Evolutionary conservation across 768 basidiomycete genomes (phyloP), one percentile per base, ranked within the genome.

Genomic region (Crucibulum laeve): DNA sequence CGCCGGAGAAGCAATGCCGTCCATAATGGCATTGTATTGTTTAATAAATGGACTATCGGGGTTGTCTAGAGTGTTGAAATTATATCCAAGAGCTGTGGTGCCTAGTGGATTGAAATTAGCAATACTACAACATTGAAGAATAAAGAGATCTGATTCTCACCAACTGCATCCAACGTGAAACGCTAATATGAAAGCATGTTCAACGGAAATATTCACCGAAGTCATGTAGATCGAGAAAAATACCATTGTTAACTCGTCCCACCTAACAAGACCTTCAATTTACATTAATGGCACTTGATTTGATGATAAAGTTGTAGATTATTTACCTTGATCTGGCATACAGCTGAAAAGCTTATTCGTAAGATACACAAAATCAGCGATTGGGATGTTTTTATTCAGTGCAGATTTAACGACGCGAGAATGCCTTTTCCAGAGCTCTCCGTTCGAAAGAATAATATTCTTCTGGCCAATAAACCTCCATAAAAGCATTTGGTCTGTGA

Each of bases 361-460:
- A 7, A 30, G n/a, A 7, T 30, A n/a, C 7, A n/a, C 43, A 43
- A 60, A 61, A 5, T 47, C 37, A 6, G 55, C 51, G 25, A 61
- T 44, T 5, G 60, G 60, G 13, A 53, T 43, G 11, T 50, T 48
- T 11, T 44, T 43, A 15, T 37, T 40, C 5, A 61, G 44, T 3
- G 58, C 60, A 15, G 49, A 43, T 17, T 37, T 51, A 22, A 61
- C 46, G 32, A 55, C 40, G 7, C 35, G 25, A 5, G 60, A 57
- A 26, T 61, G 60, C 37, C 50, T 44, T 42, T 52, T 55, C 60
- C 57, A 61, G 21, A 24, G 40, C 19, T 55, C 56, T 23, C 60
- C 60, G 39, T 60, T 57, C 23, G 53, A 40, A 38, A 61, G 43
- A 43, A 60, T 48, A 10, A 61, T 43, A 32, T 61, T 61, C n/a